Percentiles rank a stretch among this genome's conserved stretches.
These are phyloP conservation scores for Entonaema liquescens DNA, from an alignment of 495 filamentous ascomycete species.

Conservation along the genomic window DNA sequence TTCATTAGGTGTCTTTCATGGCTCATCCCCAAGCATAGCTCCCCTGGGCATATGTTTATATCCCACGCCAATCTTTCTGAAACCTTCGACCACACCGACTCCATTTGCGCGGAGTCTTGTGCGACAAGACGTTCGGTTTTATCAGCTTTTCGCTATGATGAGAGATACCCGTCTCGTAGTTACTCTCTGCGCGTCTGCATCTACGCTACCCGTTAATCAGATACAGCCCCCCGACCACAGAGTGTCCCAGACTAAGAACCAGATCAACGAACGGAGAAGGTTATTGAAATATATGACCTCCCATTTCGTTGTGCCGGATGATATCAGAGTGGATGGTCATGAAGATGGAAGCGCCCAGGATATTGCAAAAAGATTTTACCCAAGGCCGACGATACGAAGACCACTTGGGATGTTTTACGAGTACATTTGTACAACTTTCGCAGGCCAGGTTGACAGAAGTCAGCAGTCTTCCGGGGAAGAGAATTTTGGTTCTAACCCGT, in stretches of 20 bases:
- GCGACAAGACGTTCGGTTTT: conserved; percentile 32
- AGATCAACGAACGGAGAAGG: conserved; percentile 14
- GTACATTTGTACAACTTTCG: conserved; percentile 17
- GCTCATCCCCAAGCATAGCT: conserved; percentile 2
- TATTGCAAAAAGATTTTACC: background rate
- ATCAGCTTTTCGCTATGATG: conserved; percentile 32
- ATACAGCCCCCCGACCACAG: conserved; percentile 25
- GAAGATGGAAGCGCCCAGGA: conserved; percentile 1
- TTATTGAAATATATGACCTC: conserved; percentile 12
- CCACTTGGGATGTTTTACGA: conserved; percentile 40
- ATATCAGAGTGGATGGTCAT: background rate
- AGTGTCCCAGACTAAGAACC: conserved; percentile 6
- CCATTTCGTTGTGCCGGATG: conserved; percentile 34
- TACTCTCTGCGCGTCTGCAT: conserved; percentile 30
- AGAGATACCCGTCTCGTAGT: conserved; percentile 38
- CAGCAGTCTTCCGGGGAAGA: background rate
- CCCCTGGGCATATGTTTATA: conserved; percentile 32
- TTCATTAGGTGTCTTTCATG: conserved; percentile 15
- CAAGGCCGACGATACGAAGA: conserved; percentile 16
- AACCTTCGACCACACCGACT: conserved; percentile 7
- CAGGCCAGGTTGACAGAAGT: background rate
- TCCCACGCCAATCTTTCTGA: conserved; percentile 29
- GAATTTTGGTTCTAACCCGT: conserved; percentile 18
- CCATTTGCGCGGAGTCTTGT: conserved; percentile 21
- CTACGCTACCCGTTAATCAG: conserved; percentile 7